Evolutionary conservation across 164 flowering plant genomes (phyloP), one percentile per base, ranked within the genome.

Genomic region (Umbellularia californica): DNA sequence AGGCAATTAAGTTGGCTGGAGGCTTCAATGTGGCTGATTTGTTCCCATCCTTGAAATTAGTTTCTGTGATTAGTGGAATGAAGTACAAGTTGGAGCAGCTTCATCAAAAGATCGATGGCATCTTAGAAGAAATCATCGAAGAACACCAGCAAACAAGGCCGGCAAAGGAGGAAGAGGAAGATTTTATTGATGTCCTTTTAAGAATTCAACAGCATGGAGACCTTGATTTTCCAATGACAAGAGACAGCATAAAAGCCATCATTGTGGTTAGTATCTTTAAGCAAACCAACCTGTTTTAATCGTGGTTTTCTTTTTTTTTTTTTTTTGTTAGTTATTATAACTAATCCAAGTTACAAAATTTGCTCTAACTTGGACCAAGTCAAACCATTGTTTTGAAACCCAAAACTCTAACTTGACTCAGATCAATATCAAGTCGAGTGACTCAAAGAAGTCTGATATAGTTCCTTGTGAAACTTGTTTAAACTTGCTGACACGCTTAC

Each of bases 1-100:
- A 77, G 64, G 70, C 30, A 3, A 17, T 62, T 3, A 25, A 41
- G 17, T 9, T 71, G 27, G 60, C 60, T 2, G 80, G 75, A 14
- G 83, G 85, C 5, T 76, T 82, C 33, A 23, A 58, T 2, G 3
- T 83, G 12, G 68, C 70, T 13, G 86, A 83, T 69, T 51, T 81
- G 68, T 83, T 73, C n/a, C 86, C 84, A 62, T 81, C 84, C 1
- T 7, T 78, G 0, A 62, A 51, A 58, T 71, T 79, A 13, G 72
- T 83, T 28, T 52, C 50, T 23, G 50, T 75, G 52, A 52, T 81
- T 17, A 79, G 73, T 30, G 81, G 82, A 23, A 33, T 65, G 65
- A 74, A 65, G 69, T 25, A 23, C 5, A 78, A 70, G 67, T 10
- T 79, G 22, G 69, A 73, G 69, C 77, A 30, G 74, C 9, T 77